These are phyloP conservation scores for Chrysoporthe austroafricana DNA, from an alignment of 2,329 filamentous ascomycete genomes.

Conservation along the genomic window DNA sequence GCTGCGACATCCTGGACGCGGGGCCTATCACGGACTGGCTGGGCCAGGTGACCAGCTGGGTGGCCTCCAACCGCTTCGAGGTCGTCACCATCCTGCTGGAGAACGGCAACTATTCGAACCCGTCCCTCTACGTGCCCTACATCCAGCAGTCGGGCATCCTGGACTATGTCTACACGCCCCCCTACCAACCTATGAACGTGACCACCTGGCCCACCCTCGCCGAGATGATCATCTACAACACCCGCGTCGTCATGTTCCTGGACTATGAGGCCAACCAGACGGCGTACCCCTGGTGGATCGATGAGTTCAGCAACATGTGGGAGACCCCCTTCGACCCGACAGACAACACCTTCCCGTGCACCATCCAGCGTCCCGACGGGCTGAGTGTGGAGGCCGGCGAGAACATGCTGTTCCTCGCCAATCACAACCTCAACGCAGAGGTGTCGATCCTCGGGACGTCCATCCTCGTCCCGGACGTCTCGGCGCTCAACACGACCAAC, in stretches of 20 bases:
- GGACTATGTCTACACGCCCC: constrained; percentile 74
- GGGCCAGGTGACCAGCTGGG: constrained; percentile 70
- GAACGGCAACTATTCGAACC: constrained; percentile 75
- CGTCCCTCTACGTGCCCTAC: constrained; percentile 66
- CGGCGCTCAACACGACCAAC: constrained; percentile 74
- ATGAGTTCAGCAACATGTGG: constrained; percentile 88
- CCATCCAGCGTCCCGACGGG: constrained; percentile 72
- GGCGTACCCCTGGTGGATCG: constrained; percentile 79
- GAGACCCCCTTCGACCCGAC: constrained; percentile 83
- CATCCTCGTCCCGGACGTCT: constrained; percentile 73
- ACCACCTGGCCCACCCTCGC: constrained; percentile 84
- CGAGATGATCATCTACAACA: constrained; percentile 71
- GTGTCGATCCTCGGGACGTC: constrained; percentile 67
- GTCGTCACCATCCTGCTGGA: constrained; percentile 85
- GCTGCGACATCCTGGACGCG: constrained; percentile 79
- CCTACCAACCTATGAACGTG: constrained; percentile 66
- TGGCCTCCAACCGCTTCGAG: constrained; percentile 78
- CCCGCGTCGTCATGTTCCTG: constrained; percentile 79
- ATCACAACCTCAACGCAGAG: constrained; percentile 88
- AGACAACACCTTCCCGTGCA: constrained; percentile 73
- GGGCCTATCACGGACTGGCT: constrained; percentile 80
- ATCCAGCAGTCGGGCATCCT: constrained; percentile 74
- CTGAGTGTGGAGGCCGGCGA: constrained; percentile 50
- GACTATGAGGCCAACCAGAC: constrained; percentile 84
- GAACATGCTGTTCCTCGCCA: constrained; percentile 77